Percentiles rank a stretch among this genome's conserved stretches.
Conservation (phyloP, 306 rosid species). For the Benincasa hispida region DNA sequence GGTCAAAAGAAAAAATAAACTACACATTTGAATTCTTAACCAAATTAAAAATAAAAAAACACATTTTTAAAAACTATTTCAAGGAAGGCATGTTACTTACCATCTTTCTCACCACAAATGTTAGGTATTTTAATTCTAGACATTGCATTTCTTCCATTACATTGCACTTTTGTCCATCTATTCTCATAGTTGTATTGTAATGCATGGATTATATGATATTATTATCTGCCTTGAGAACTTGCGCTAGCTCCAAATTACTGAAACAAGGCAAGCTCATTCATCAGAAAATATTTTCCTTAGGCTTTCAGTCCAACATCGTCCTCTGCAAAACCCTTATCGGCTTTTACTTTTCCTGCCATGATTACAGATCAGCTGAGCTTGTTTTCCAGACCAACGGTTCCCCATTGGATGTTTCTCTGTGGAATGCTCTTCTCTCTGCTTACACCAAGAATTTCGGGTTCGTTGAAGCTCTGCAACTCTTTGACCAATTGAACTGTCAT, state of each 20-base stretch:
- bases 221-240: constrained; percentile 31
- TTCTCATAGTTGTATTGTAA: neutral
- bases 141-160: neutral
- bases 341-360: constrained; percentile 42
- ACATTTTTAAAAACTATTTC: too few species aligned
- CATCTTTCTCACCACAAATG: too few species aligned
- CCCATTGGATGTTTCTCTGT: constrained; percentile 42
- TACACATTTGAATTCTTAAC: too few species aligned
- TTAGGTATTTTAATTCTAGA: too few species aligned
- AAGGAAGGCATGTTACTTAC: too few species aligned
- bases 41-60: too few species aligned
- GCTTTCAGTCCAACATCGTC: constrained; percentile 32
- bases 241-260: constrained; percentile 31
- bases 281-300: constrained; percentile 47
- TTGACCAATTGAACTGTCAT: constrained; percentile 21
- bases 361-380: constrained; percentile 28
- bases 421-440: constrained; percentile 61
- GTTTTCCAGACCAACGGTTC: constrained; percentile 32
- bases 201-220: constrained; percentile 39
- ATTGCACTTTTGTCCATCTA: neutral
- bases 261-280: constrained; percentile 49
- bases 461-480: constrained; percentile 48
- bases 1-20: too few species aligned
- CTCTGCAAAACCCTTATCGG: constrained; percentile 41
- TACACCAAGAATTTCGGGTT: constrained; percentile 56